A percentile compares a stretch with the other conserved stretches of the same genome.
These are phyloP conservation scores for Actinomortierella ambigua DNA, from an alignment of 371 early-diverging fungal species.

Conservation along the genomic window DNA sequence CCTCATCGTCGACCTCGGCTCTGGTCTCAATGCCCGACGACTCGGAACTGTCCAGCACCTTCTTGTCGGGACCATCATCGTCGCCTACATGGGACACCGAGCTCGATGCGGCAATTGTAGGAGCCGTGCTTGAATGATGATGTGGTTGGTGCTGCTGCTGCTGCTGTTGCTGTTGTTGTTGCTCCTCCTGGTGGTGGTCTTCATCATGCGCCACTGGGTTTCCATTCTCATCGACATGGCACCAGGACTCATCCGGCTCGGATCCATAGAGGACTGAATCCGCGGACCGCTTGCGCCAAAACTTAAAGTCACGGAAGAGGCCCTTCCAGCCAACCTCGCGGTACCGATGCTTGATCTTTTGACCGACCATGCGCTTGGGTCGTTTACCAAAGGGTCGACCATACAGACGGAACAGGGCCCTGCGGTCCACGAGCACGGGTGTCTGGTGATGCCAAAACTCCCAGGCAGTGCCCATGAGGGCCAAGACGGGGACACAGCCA, in stretches of 20 bases:
- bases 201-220: too few species aligned
- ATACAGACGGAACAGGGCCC: conserved; percentile 29
- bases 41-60: too few species aligned
- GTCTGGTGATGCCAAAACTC: conserved; percentile 32
- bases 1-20: too few species aligned
- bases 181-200: background rate
- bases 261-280: too few species aligned
- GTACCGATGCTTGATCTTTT: conserved; percentile 6
- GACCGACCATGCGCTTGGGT: conserved; percentile 15
- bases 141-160: background rate
- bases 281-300: too few species aligned
- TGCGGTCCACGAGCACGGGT: conserved; percentile 22
- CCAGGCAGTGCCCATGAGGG: conserved; percentile 21
- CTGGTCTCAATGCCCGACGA: too few species aligned
- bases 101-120: too few species aligned
- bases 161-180: background rate
- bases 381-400: conserved; percentile 42
- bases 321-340: conserved; percentile 8
- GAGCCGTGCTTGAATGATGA: background rate
- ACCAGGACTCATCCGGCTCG: too few species aligned
- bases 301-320: too few species aligned
- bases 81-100: too few species aligned
- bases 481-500: conserved; percentile 20
- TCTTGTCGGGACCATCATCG: too few species aligned
- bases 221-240: too few species aligned